These are phyloP conservation scores for Choiromyces venosus DNA, from an alignment of 495 filamentous ascomycete genomes.

Conservation along the genomic window DNA sequence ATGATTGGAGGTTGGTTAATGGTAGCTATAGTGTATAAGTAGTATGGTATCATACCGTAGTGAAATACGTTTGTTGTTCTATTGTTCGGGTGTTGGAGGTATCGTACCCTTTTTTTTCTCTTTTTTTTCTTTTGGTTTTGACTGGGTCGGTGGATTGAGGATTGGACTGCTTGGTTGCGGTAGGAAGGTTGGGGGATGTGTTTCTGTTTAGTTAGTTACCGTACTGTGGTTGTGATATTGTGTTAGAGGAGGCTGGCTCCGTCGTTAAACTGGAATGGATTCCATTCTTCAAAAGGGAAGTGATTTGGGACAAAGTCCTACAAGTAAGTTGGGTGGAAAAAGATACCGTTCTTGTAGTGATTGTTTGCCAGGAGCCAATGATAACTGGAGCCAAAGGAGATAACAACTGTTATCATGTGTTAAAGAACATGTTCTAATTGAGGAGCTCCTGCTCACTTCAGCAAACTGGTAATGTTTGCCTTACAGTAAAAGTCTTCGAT, in stretches of 20 bases:
- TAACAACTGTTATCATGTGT: background rate
- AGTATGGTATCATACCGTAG: background rate
- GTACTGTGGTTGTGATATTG: background rate
- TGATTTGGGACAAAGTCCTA: background rate
- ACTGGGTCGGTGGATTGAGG: background rate
- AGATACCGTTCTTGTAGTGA: no score
- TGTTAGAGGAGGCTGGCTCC: background rate
- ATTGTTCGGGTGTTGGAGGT: background rate
- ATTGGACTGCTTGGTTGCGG: background rate
- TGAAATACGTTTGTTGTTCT: background rate
- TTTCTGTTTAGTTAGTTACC: no score
- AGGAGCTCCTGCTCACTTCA: no score
- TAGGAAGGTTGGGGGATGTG: background rate
- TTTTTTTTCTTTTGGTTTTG: no score
- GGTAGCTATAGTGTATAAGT: no score
- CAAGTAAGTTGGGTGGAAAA: no score
- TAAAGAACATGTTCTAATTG: background rate
- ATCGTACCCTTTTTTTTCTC: background rate
- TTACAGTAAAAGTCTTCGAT: background rate
- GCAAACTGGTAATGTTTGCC: background rate
- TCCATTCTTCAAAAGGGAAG: background rate
- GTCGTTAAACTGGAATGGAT: background rate
- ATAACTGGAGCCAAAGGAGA: background rate
- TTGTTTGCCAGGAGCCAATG: background rate
- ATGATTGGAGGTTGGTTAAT: no score